These are phyloP conservation scores for Nicotiana benthamiana DNA, from an alignment of 257 asterid species.

Conservation along the genomic window DNA sequence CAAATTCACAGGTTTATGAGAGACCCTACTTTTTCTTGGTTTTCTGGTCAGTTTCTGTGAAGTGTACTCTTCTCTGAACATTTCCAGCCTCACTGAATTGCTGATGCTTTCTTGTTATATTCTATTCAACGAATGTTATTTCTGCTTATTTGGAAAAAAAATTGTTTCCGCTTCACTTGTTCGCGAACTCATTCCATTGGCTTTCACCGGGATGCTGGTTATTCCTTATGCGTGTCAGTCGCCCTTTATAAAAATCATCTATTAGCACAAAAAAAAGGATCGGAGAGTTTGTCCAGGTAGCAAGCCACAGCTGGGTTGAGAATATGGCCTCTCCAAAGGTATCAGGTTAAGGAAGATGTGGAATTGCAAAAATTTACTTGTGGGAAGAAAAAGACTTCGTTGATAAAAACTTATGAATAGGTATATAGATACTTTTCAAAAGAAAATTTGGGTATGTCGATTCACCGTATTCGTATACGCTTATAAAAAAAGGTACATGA, in stretches of 20 bases:
- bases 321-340: background rate
- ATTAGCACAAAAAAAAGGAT: slow-evolving; percentile 1
- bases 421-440: too few species aligned
- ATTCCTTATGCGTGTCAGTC: background rate
- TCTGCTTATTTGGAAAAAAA: background rate
- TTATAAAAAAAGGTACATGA: background rate
- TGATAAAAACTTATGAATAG: background rate
- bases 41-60: background rate
- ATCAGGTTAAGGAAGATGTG: background rate
- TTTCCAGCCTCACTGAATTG: background rate
- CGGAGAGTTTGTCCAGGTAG: background rate
- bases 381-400: background rate
- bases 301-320: background rate
- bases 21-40: background rate
- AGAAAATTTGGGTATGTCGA: too few species aligned
- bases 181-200: background rate
- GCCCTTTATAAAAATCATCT: background rate
- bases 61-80: background rate
- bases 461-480: too few species aligned
- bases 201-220: background rate
- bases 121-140: background rate
- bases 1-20: background rate
- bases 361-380: background rate
- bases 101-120: background rate
- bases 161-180: background rate